phyloP scores from a whole-genome alignment of 805 yeast genomes.

The Teunomyces pallodes region DNA sequence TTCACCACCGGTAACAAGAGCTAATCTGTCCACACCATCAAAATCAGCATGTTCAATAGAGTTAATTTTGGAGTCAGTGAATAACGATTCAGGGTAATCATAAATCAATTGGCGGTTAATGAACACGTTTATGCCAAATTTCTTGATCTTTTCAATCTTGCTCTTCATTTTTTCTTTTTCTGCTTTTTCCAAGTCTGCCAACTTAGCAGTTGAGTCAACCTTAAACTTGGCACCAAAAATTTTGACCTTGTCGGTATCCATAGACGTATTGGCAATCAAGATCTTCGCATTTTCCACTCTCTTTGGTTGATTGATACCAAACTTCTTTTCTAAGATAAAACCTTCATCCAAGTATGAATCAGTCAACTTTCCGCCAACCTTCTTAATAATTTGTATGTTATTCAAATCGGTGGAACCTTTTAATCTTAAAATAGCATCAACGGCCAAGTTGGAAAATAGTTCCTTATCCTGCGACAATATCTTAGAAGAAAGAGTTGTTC shows the following conservation, averaged over 20 bases:
- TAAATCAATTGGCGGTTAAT: conserved; percentile 95
- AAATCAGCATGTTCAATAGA: conserved; percentile 98
- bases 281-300: conserved; percentile 78
- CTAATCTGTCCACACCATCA: conserved; percentile 95
- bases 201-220: conserved; percentile 90
- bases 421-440: conserved; percentile 86
- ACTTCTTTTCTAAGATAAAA: conserved; percentile 83
- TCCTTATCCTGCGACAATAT: conserved; percentile 93
- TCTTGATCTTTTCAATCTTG: conserved; percentile 85
- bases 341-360: conserved; percentile 97
- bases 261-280: conserved; percentile 89
- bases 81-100: conserved; percentile 96
- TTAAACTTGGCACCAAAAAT: conserved; percentile 97
- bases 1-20: conserved; percentile 97
- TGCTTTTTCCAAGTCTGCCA: conserved; percentile 91
- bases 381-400: conserved; percentile 90
- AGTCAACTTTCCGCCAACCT: conserved; percentile 85
- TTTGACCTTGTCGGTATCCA: conserved; percentile 97
- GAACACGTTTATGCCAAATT: conserved; percentile 83
- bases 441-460: conserved; percentile 84
- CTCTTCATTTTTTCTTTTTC: conserved; percentile 90
- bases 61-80: conserved; percentile 82
- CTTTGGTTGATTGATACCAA: conserved; percentile 94
- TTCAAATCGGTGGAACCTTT: conserved; percentile 86
- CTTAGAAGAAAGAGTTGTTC: conserved; percentile 90